These are phyloP conservation scores for Vachellia pachyceras DNA, from an alignment of 306 rosid species.

Conservation along the genomic window DNA sequence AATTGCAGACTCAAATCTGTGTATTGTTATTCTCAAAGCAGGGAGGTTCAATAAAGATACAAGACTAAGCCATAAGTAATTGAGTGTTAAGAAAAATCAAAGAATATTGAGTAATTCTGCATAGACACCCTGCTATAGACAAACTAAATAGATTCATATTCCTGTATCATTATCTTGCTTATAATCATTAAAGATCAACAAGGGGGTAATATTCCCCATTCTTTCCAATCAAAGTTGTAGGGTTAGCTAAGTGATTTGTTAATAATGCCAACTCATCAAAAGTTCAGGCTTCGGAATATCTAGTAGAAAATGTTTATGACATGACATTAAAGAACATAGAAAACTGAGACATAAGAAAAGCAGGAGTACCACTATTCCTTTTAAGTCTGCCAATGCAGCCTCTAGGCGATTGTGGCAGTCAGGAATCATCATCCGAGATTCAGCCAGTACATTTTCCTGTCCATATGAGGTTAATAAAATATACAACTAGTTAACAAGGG, in stretches of 20 bases:
- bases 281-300: slow-evolving; percentile 11
- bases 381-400: slow-evolving; percentile 71
- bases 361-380: slow-evolving; percentile 64
- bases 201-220: slow-evolving; percentile 13
- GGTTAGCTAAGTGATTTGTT: slow-evolving; percentile 25
- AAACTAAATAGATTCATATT: neutral
- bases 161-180: slow-evolving; percentile 9
- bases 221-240: neutral
- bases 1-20: neutral
- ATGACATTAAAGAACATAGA: slow-evolving; percentile 12
- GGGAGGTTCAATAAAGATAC: neutral
- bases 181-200: slow-evolving; percentile 22
- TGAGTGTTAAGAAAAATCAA: neutral
- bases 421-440: slow-evolving; percentile 97
- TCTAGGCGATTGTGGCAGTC: slow-evolving; percentile 91
- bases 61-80: neutral
- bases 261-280: slow-evolving; percentile 29
- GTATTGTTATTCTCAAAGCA: neutral
- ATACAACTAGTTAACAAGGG: slow-evolving; percentile 15
- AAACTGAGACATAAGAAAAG: slow-evolving; percentile 20
- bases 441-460: slow-evolving; percentile 96
- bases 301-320: slow-evolving; percentile 2
- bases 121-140: neutral
- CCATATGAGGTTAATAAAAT: slow-evolving; percentile 35
- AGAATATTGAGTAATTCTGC: slow-evolving; percentile 4